Percentiles rank a stretch among this genome's conserved stretches.
Conservation (phyloP, 345 rosid species). For the Erysimum cheiranthoides region DNA sequence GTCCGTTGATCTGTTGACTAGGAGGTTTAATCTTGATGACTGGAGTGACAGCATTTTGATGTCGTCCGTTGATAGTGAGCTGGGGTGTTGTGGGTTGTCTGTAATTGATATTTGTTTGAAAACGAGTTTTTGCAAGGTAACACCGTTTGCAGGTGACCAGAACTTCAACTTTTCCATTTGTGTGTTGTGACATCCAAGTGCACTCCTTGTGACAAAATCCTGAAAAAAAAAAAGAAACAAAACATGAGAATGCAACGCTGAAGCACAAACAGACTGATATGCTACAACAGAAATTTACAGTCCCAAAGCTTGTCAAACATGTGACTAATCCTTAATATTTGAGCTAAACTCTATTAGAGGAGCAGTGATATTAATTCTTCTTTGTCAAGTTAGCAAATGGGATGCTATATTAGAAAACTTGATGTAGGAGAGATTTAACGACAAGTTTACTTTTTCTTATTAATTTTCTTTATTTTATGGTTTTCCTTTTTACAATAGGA, state of each 20-base stretch:
- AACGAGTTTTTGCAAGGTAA: neutral
- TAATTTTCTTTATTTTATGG: no score
- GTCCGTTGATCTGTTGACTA: constrained; percentile 1
- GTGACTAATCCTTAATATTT: neutral
- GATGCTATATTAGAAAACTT: neutral
- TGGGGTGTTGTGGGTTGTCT: neutral
- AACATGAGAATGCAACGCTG: neutral
- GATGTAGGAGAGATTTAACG: no score
- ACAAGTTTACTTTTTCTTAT: no score
- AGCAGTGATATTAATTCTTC: neutral
- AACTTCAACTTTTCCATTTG: constrained; percentile 9
- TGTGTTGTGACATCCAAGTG: constrained; percentile 11
- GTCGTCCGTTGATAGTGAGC: neutral
- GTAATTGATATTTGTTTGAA: neutral
- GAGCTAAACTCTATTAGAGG: neutral
- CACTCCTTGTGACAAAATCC: constrained; percentile 18
- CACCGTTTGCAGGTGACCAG: constrained; percentile 6
- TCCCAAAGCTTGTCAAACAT: neutral
- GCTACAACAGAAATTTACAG: neutral
- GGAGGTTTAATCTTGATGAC: neutral
- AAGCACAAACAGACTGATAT: neutral
- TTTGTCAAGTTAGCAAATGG: neutral
- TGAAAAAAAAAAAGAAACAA: constrained; percentile 21
- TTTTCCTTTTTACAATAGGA: no score
- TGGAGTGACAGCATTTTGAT: neutral